phyloP scores from a whole-genome alignment of 192 early-diverging fungal species.

The Linnemannia hyalina region DNA sequence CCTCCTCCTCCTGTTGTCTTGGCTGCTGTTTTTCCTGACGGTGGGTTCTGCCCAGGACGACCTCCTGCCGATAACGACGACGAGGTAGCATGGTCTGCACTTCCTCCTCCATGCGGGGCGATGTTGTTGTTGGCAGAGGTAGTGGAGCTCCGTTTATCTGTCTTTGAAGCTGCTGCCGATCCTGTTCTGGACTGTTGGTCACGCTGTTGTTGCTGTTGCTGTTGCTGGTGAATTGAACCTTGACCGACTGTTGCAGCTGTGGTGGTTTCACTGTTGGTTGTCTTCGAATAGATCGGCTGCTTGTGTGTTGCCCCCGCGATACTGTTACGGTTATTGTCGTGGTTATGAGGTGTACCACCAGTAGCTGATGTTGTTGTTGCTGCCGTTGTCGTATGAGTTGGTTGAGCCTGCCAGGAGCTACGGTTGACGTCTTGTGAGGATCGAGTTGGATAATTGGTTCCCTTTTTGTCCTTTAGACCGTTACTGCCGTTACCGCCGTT shows the following conservation, averaged over 20 bases:
- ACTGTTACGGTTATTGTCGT: background rate
- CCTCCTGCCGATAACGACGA: background rate
- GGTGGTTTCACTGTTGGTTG: background rate
- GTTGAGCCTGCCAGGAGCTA: constrained; percentile 6
- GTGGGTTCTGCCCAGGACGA: background rate
- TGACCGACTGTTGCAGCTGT: background rate
- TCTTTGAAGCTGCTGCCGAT: background rate
- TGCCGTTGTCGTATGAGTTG: background rate
- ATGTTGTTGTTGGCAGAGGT: background rate
- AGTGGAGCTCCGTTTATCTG: constrained; percentile 8
- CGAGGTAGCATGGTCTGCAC: background rate
- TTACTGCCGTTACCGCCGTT: constrained; percentile 9
- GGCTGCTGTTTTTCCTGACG: background rate
- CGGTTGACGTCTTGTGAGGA: constrained; percentile 9
- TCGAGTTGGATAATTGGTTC: background rate
- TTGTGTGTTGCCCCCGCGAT: background rate
- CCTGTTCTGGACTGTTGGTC: background rate
- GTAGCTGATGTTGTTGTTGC: background rate
- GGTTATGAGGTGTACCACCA: background rate
- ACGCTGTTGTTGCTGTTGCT: background rate
- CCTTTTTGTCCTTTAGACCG: background rate
- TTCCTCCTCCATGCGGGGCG: background rate
- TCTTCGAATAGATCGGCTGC: background rate
- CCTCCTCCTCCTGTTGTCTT: background rate
- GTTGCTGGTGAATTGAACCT: background rate